phyloP scores from a whole-genome alignment of 768 basidiomycete genomes.

The Mycena crocata region DNA sequence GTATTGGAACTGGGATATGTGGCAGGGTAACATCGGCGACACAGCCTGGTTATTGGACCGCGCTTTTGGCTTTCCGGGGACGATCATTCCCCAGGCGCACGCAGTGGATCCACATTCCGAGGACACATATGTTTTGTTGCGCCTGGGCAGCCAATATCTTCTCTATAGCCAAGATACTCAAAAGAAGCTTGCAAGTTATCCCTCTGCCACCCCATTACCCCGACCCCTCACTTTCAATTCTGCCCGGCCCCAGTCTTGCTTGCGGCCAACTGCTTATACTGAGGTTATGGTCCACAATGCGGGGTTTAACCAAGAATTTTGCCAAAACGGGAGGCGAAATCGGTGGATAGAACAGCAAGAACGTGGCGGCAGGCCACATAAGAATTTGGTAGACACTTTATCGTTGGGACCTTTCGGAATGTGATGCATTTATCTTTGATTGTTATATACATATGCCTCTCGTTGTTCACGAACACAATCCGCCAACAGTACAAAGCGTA shows the following conservation, averaged over 20 bases:
- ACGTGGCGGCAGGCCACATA: not conserved
- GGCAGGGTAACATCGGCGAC: not conserved
- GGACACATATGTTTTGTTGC: not conserved
- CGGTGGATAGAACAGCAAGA: not conserved
- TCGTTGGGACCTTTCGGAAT: no score
- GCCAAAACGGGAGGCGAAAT: not conserved
- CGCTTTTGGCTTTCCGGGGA: constrained; percentile 13
- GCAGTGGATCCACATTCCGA: not conserved
- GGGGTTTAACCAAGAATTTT: not conserved
- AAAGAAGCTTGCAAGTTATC: not conserved
- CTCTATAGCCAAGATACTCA: no score
- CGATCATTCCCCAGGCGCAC: not conserved
- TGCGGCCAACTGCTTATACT: not conserved
- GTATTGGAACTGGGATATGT: not conserved
- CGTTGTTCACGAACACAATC: no score
- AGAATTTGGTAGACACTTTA: not conserved
- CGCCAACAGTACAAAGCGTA: no score
- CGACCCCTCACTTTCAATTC: not conserved
- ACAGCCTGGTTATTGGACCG: constrained; percentile 4
- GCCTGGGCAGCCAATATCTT: not conserved
- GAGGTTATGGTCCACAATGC: not conserved
- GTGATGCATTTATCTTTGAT: no score
- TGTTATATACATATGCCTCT: no score
- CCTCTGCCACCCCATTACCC: not conserved
- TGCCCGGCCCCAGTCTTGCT: not conserved